Base-by-base conservation (phyloP, 495 filamentous ascomycete genomes). In the Hypoxylon perforatum region DNA sequence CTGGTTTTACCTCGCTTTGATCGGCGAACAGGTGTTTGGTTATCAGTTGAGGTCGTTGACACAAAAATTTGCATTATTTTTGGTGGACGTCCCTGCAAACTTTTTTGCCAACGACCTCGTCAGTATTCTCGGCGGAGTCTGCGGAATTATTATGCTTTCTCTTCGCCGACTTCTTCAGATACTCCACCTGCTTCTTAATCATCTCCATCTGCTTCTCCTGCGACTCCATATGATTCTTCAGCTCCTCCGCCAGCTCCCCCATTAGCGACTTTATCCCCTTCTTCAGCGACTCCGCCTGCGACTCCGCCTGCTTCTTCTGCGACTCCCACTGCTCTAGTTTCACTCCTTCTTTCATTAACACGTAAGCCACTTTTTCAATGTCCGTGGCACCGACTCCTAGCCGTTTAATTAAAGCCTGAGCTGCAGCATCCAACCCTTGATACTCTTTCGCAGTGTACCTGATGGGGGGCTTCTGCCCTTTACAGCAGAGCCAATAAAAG, bases 391-490 rank as follows among this genome's bases (percentile, higher is more conserved):
- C 81, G 5, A 90, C 80, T 33, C 76, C 76, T 23, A 92, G 74
- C 28, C 85, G 77, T 49, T 75, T 70, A 35, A 75, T 67, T 42
- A 92, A 61, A 28, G 70, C 71, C 30, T 73, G 61, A 7, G 84
- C 82, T 44, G 75, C 76, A 48, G 73, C 64, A 62, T 76, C 84
- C 45, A 94, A 57, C 28, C 75, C 70, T 33, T 76, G 65, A 70
- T 92, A 93, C 71, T 92, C 90, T 42, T 84, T 81, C 21, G 79
- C 58, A 49, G 81, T 88, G 75, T 93, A 93, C 72, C 88, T 89
- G 67, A 90, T 81, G 19, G 76, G 66, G 0, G 61, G 61, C 56
- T 74, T 75, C 63, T 81, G 77, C 38, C 79, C 85, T 42, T 74
- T 75, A 65, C 69, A 70, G 73, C 81, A 85, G 12, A 90, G 68